Percentiles rank a stretch among this genome's conserved stretches.
phyloP scores from a whole-genome alignment of 257 asterid species.

The Solanum appendiculatum region DNA sequence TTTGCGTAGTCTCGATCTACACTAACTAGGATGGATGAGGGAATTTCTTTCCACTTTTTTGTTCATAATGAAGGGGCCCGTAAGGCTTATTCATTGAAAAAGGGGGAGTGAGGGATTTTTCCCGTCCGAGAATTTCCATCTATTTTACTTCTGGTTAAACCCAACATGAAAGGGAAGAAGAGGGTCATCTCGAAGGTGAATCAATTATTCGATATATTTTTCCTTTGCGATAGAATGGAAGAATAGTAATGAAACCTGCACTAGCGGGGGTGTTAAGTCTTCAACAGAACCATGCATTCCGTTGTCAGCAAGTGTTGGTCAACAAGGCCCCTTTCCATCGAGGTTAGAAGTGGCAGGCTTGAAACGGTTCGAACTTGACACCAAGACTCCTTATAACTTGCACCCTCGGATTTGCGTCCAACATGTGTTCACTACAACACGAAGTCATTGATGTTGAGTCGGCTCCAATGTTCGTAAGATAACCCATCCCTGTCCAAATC shows the following conservation, averaged over 20 bases:
- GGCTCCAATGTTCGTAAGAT: background rate
- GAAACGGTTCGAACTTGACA: no score
- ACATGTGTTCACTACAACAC: background rate
- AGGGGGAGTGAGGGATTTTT: background rate
- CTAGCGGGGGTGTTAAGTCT: background rate
- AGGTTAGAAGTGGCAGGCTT: background rate
- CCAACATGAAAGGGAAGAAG: background rate
- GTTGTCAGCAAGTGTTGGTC: background rate
- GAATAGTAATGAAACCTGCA: background rate
- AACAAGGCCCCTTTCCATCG: background rate
- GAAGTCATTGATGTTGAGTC: background rate
- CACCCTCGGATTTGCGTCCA: background rate
- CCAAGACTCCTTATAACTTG: background rate
- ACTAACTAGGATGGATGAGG: background rate
- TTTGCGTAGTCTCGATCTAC: background rate
- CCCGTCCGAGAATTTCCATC: background rate
- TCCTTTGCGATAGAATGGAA: background rate
- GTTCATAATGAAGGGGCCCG: no score
- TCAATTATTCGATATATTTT: background rate
- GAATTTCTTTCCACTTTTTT: background rate
- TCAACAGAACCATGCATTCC: background rate
- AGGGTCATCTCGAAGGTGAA: background rate
- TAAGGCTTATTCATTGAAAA: background rate
- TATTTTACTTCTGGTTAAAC: no score
- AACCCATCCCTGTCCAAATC: background rate